Base-by-base conservation (phyloP, 768 basidiomycete genomes). In the Lactifluus echinatus region DNA sequence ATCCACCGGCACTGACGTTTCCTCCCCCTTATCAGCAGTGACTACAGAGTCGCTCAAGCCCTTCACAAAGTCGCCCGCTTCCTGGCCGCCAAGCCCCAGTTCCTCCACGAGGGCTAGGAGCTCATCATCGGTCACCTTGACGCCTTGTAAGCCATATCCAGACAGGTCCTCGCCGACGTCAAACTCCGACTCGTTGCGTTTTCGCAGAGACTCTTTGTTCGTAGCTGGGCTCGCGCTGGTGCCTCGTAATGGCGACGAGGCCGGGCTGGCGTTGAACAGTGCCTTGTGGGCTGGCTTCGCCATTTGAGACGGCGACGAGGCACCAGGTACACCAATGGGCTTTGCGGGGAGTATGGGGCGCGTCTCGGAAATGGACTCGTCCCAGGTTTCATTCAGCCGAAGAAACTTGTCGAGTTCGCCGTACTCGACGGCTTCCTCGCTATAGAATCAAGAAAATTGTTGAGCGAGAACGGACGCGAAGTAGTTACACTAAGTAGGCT, bases 401-500 rank as follows among this genome's bases (percentile, higher is more conserved):
- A 93, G 73, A 71, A 89, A 92, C 1, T 64, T 71, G 29, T 83
- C 80, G 23, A 92, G 80, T 61, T 88, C 86, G 58, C 74, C 79
- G 65, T 78, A 82, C 70, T 93, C 90, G 31, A 91, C 90, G 8
- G 91, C 89, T 64, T 88, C 87, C 73, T 92, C 91, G 61, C 89
- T 91, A 36, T 46, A 12, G 4, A 34, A 28, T 19, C 11, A 47
- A 14, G 15, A n/a, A 31, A 19, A 29, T 0, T 11, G 19, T 15
- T 53, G 63, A 42, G 40, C 53, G 48, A 58, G 62, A 46, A 34
- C 24, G 48, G 52, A 40, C 14, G 45, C 37, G 15, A 48, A 40
- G 28, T 46, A 40, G 49, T 21, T 5, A 36, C 33, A 59, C 36
- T 4, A 36, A 59, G 19, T 47, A 52, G 55, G 66, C 85, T 68